These are phyloP conservation scores for Aspergillus transmontanensis DNA, from an alignment of 2,329 filamentous ascomycete species.

Conservation along the genomic window DNA sequence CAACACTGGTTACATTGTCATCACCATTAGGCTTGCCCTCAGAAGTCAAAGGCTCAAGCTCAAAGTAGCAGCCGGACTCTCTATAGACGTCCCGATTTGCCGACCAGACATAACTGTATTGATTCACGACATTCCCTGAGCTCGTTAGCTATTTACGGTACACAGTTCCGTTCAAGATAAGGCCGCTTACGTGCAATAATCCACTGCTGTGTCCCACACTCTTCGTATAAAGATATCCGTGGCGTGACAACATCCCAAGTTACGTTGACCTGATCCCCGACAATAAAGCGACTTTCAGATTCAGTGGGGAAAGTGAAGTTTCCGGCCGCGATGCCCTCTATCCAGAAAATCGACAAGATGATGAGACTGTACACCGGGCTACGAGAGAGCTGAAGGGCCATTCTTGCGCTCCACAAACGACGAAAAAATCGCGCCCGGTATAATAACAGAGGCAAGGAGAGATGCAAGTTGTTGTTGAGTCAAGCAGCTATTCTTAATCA, in stretches of 20 bases:
- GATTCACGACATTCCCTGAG: slow-evolving; percentile 3
- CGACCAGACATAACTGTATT: slow-evolving; percentile 9
- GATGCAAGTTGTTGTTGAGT: background rate
- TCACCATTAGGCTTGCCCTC: background rate
- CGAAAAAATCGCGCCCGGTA: background rate
- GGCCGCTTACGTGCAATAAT: background rate
- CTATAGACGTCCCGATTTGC: slow-evolving; percentile 7
- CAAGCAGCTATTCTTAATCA: background rate
- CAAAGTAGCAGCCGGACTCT: slow-evolving; percentile 8
- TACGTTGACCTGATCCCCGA: slow-evolving; percentile 10
- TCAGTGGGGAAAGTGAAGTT: slow-evolving; percentile 7
- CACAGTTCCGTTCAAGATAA: background rate
- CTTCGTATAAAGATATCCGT: slow-evolving; percentile 8
- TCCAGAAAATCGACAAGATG: background rate
- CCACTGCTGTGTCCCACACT: background rate
- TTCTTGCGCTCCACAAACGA: background rate
- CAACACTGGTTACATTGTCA: background rate
- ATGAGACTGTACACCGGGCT: background rate
- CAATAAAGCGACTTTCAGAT: background rate
- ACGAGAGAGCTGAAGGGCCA: background rate
- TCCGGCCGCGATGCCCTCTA: background rate
- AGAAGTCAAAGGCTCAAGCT: slow-evolving; percentile 2
- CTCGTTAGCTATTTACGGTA: background rate
- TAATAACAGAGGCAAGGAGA: background rate
- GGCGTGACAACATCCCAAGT: slow-evolving; percentile 12